phyloP scores from a whole-genome alignment of 441 rosid genomes.

The Omphalea diandra region DNA sequence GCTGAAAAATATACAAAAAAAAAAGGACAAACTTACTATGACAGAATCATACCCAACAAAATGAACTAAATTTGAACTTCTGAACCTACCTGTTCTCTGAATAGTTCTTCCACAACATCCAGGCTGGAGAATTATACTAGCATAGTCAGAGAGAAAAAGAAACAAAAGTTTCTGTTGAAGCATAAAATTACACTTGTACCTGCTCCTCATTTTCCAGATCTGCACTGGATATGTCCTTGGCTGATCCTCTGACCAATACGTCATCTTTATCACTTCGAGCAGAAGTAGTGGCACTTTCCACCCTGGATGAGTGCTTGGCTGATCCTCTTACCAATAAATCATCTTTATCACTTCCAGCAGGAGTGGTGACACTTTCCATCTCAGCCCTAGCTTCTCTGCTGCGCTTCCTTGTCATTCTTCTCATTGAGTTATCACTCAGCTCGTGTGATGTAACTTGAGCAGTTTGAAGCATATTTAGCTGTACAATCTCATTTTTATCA shows the following conservation, averaged over 20 bases:
- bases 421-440: constrained; percentile 23
- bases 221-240: constrained; percentile 18
- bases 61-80: constrained; percentile 1
- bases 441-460: constrained; percentile 34
- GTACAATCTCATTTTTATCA: constrained; percentile 21
- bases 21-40: not conserved
- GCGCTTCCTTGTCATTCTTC: constrained; percentile 26
- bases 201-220: constrained; percentile 29
- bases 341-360: constrained; percentile 13
- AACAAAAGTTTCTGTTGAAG: not conserved
- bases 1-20: constrained; percentile 14
- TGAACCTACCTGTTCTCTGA: constrained; percentile 38
- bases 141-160: constrained; percentile 22
- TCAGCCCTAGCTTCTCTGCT: constrained; percentile 22
- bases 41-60: not conserved
- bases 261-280: constrained; percentile 15
- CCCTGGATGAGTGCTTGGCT: too few species aligned
- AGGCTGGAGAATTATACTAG: constrained; percentile 43
- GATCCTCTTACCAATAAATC: constrained; percentile 27
- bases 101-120: constrained; percentile 41
- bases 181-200: constrained; percentile 27
- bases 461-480: constrained; percentile 32
- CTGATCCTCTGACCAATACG: constrained; percentile 25
- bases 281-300: constrained; percentile 23
- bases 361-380: constrained; percentile 22